Evolutionary conservation across 139 green algal species (phyloP).

Genomic region (Desmodesmus armatus): DNA sequence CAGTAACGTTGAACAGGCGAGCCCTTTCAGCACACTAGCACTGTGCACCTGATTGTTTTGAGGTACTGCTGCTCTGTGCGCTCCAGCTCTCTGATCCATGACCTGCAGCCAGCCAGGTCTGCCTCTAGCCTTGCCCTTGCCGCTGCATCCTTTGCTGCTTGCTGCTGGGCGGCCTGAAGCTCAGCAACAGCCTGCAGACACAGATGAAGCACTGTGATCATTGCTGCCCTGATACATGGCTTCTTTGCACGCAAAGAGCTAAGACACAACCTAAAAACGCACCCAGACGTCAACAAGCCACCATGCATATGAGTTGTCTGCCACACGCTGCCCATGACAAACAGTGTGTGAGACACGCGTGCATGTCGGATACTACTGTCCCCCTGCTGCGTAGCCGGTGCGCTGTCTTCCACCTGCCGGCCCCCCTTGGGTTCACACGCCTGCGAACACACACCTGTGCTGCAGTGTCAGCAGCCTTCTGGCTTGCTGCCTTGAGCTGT

Average conservation of each 20-base stretch:
- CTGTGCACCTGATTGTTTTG: constrained; percentile 1
- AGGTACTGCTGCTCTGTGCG: constrained; percentile 49
- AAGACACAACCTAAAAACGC: too few relatives aligned
- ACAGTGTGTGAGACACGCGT: neutral
- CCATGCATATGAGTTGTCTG: neutral
- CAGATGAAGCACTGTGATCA: too few relatives aligned
- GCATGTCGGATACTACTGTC: too few relatives aligned
- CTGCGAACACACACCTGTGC: constrained; percentile 45
- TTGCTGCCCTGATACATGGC: too few relatives aligned
- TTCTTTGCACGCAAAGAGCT: too few relatives aligned
- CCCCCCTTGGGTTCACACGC: too few relatives aligned
- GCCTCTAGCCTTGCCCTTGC: constrained; percentile 50
- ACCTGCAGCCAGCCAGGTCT: constrained; percentile 60
- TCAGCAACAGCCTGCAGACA: neutral
- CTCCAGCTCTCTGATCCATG: constrained; percentile 57
- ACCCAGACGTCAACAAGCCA: neutral
- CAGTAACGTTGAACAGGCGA: neutral
- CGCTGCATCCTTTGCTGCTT: constrained; percentile 15
- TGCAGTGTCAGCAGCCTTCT: neutral
- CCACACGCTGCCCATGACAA: neutral
- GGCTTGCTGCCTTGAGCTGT: neutral
- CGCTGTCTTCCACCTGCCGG: too few relatives aligned
- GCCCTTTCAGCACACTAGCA: neutral
- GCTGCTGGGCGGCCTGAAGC: neutral
- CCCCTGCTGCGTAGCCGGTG: too few relatives aligned